Evolutionary conservation across 352 stramenopile species (phyloP), one percentile per base, ranked within the genome.

Genomic region (Phytopythium boreale): DNA sequence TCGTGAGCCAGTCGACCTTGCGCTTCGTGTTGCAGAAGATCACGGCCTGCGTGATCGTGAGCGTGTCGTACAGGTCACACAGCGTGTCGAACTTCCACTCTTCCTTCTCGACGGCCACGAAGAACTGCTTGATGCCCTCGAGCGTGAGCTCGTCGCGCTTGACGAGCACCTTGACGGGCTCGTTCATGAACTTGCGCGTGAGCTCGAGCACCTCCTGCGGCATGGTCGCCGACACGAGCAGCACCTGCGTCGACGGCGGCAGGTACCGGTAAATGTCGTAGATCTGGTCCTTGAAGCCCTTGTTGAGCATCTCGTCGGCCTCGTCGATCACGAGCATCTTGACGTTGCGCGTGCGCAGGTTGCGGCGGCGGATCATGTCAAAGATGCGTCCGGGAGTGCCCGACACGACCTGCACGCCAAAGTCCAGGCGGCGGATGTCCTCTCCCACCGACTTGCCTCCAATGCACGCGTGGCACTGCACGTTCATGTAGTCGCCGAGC

Each of bases 41-140:
- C 37, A 99, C 96, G 22, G 96, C 96, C 81, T 99, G 97, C 27
- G 96, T 99, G 76, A 99, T 98, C n/a, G 96, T 99, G 56, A 99
- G 84, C 37, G 95, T 99, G 82, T 99, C 96, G 82, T 99, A 99
- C 56, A 99, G 70, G 79, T 99, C 97, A 81, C 93, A 98, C 8
- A 99, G 82, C 49, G 96, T 99, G 75, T 99, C 97, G 75, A 99
- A 99, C 77, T 99, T 99, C 96, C 97, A 99, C 83, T 99, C 96
- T 72, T 99, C 97, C 68, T 98, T 96, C 80, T 99, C 97, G 37
- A 99, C 96, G 24, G 90, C 89, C 60, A 99, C 96, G 79, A 98
- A 99, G 70, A 99, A 99, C 82, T 99, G 97, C 79, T 98, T 98
- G 74, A 99, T 99, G 56, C 87, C 88, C 74, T 99, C 96, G 41